Evolutionary conservation across 176 grass and related monocot species (phyloP).

Genomic region (Oryza meyeriana): DNA sequence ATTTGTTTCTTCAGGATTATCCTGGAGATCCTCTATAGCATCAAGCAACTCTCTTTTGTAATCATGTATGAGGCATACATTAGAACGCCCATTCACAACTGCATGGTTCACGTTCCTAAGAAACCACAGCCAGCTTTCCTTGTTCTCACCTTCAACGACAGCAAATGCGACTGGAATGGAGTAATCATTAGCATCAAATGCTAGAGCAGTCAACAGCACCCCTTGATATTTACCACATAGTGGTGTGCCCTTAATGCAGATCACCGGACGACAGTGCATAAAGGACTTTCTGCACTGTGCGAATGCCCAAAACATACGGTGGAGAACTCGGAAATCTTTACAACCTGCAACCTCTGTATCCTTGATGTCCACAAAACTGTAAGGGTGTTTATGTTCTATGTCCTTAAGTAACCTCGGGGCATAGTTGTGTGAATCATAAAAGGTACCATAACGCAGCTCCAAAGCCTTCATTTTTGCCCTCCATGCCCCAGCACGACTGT

Average conservation of each 20-base stretch:
- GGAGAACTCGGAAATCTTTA: conserved; percentile 9
- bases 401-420: neutral
- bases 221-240: conserved; percentile 37
- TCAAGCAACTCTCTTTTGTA: conserved; percentile 9
- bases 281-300: conserved; percentile 3
- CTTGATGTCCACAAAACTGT: conserved; percentile 7
- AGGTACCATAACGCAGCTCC: neutral
- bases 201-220: neutral
- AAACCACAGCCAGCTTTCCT: conserved; percentile 23
- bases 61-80: conserved; percentile 23
- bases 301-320: conserved; percentile 27
- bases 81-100: neutral
- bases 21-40: neutral
- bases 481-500: conserved; percentile 2
- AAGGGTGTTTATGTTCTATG: neutral
- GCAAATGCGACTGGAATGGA: conserved; percentile 31
- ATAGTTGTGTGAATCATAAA: conserved; percentile 28
- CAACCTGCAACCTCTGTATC: conserved; percentile 27
- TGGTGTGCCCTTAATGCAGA: conserved; percentile 26
- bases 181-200: conserved; percentile 29
- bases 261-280: conserved; percentile 12
- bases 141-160: conserved; percentile 3
- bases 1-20: neutral
- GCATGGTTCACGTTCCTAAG: conserved; percentile 15
- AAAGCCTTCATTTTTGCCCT: neutral